Conservation (phyloP, 2,329 filamentous ascomycete species). For the Penicillium polonicum region DNA sequence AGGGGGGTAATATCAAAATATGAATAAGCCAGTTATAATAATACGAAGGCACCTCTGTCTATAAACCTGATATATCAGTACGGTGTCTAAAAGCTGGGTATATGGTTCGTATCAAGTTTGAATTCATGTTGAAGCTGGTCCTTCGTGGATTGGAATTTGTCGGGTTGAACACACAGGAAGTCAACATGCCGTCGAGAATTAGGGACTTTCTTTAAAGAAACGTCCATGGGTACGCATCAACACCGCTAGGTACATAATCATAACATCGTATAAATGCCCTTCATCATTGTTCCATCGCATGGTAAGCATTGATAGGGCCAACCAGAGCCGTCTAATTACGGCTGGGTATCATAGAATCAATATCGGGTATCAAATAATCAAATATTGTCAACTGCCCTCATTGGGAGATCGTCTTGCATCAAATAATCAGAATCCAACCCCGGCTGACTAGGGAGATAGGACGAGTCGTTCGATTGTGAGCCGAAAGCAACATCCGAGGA, state of each 20-base stretch:
- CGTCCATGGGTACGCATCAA: background rate
- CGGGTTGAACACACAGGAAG: background rate
- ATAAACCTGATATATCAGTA: too few species aligned
- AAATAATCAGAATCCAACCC: slow-evolving; percentile 23
- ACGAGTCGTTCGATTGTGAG: slow-evolving; percentile 7
- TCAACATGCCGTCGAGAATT: background rate
- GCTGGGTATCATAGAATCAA: slow-evolving; percentile 31
- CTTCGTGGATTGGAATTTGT: background rate
- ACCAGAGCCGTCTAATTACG: slow-evolving; percentile 35
- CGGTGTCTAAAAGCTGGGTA: background rate
- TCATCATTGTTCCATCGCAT: slow-evolving; percentile 27
- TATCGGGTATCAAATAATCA: background rate
- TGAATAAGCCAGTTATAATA: background rate
- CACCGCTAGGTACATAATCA: slow-evolving; percentile 2
- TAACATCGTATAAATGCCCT: slow-evolving; percentile 4
- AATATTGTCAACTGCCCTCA: background rate
- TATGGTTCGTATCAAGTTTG: too few species aligned
- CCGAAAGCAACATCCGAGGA: slow-evolving; percentile 9
- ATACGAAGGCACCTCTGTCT: too few species aligned
- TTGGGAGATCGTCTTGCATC: slow-evolving; percentile 24
- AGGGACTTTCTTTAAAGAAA: background rate
- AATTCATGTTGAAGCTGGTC: background rate
- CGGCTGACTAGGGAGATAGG: background rate
- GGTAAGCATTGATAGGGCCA: slow-evolving; percentile 36
- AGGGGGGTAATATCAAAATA: background rate